Base-by-base conservation (phyloP, 257 asterid species). In the Parsonsia alboflavescens region DNA sequence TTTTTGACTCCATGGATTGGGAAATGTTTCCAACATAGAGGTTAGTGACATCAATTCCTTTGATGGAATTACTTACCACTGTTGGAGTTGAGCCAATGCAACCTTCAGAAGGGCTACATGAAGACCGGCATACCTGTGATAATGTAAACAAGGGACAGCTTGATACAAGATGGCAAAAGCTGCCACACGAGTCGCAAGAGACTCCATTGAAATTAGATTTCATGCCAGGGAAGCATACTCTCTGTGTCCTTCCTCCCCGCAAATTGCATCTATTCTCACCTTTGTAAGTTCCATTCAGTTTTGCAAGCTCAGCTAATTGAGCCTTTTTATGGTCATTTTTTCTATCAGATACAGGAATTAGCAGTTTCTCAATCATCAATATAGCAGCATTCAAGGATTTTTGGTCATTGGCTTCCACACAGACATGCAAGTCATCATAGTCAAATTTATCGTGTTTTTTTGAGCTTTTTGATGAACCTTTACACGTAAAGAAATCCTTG, bases 171-270 rank as follows among this genome's bases (percentile, higher is more conserved):
- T 84, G 87, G 64, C 77, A 82, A 76, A 80, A 68, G 71, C 80
- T 73, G 36, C 87, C 87, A 45, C 87, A 84, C 42, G 75, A 48
- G 13, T 81, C 76, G 41, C 87, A 84, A n/a, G 79, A 76, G 45
- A 70, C 56, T 45, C 77, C 78, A 39, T 75, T 64, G 58, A 84
- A 84, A 50, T 83, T 73, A 7, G 83, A 72, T 48, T 73, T 77
- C 45, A 49, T 78, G 69, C 46, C 73, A 46, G 87, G 81, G 57
- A 81, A 6, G 85, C 83, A 69, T 78, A 84, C 22, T 73, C 76
- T 70, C 41, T 74, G 64, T 84, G 85, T 53, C 83, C 87, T 48
- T 56, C 73, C 64, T 80, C 87, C 61, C 80, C 77, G 73, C 85
- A 78, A 58, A 80, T 75, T 73, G 42, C 87, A 80, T 62, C 22